These are phyloP conservation scores for Amaranthus palmeri DNA, from an alignment of 148 eudicot species.

Conservation along the genomic window DNA sequence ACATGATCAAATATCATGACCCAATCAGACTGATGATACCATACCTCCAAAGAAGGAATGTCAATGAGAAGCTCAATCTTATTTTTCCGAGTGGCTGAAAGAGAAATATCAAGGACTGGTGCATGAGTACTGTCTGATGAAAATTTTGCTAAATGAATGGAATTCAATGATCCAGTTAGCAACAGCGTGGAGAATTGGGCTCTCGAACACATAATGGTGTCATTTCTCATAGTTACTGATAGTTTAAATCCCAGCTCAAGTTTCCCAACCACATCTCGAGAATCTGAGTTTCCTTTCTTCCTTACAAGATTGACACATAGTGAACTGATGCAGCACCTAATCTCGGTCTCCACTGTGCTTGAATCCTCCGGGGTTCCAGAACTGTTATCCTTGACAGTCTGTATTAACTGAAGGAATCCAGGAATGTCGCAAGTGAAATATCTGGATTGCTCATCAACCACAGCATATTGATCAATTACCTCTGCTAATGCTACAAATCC, in stretches of 20 bases:
- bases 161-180: constrained; percentile 42
- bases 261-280: constrained; percentile 41
- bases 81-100: constrained; percentile 35
- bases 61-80: constrained; percentile 37
- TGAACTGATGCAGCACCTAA: constrained; percentile 38
- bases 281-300: constrained; percentile 27
- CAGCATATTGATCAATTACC: constrained; percentile 53
- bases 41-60: constrained; percentile 61
- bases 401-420: constrained; percentile 47
- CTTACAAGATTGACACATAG: constrained; percentile 42
- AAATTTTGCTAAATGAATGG: constrained; percentile 52
- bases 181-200: constrained; percentile 44
- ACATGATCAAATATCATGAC: constrained; percentile 39
- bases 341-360: constrained; percentile 29
- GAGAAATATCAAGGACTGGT: constrained; percentile 43
- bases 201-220: constrained; percentile 32
- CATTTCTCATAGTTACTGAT: constrained; percentile 49
- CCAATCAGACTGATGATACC: constrained; percentile 81
- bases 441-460: constrained; percentile 42
- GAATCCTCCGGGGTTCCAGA: constrained; percentile 31
- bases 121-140: constrained; percentile 36
- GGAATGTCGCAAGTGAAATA: constrained; percentile 53
- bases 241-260: constrained; percentile 48
- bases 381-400: constrained; percentile 30
- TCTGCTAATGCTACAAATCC: constrained; percentile 52